Conservation (phyloP, 768 basidiomycete genomes). For the Suillus occidentalis region DNA sequence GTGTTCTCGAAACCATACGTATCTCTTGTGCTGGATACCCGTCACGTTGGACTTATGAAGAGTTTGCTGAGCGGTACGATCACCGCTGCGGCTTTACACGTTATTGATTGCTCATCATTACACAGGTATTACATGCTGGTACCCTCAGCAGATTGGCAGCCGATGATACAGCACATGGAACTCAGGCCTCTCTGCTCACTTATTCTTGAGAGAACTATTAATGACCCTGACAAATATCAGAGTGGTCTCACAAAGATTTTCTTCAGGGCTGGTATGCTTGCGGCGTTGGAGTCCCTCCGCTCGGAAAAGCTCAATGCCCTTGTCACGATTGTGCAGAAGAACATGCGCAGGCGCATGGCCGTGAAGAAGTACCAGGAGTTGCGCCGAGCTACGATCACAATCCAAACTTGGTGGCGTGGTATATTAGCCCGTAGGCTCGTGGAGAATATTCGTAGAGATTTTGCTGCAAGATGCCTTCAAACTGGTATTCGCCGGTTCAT, state of each 20-base stretch:
- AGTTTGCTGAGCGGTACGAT: conserved; percentile 92
- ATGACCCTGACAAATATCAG: conserved; percentile 96
- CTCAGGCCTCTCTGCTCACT: conserved; percentile 77
- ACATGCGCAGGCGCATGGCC: conserved; percentile 86
- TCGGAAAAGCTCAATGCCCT: conserved; percentile 85
- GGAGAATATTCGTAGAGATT: conserved; percentile 67
- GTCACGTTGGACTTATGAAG: conserved; percentile 96
- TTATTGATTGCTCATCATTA: conserved; percentile 18
- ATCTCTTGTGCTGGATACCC: conserved; percentile 99
- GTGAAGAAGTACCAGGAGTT: conserved; percentile 75
- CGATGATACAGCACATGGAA: conserved; percentile 80
- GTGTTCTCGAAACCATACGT: conserved; percentile 97
- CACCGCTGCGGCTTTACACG: not conserved
- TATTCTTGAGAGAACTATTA: conserved; percentile 84
- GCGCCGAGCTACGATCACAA: conserved; percentile 71
- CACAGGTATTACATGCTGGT: conserved; percentile 96
- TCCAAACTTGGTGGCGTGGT: conserved; percentile 97
- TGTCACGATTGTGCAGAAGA: conserved; percentile 97
- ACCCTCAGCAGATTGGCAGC: conserved; percentile 81
- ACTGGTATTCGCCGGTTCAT: conserved; percentile 67
- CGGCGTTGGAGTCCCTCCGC: conserved; percentile 88
- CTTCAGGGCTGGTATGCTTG: conserved; percentile 99
- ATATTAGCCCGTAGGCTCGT: conserved; percentile 73
- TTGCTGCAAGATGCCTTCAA: conserved; percentile 77
- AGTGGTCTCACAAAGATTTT: conserved; percentile 97